Base-by-base conservation (phyloP, 768 basidiomycete species). In the Leccinum pellstonianum region DNA sequence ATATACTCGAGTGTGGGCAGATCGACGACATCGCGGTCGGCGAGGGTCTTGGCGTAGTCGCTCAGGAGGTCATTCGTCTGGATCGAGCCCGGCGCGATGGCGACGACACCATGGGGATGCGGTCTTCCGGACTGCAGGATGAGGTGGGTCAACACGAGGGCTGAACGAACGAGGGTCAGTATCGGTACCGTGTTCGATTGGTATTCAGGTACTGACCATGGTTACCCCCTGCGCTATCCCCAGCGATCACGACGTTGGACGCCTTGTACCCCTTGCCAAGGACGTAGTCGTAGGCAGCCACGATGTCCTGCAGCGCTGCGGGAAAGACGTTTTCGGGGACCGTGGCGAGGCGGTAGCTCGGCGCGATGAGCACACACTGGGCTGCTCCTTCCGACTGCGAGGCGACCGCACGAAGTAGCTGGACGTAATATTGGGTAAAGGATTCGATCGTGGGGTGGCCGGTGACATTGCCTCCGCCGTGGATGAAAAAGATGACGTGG, bases 101-200 rank as follows among this genome's bases (percentile, higher is more conserved):
- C 74, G 27, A 83, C 74, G 62, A 91, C 73, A 62, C 88, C 84
- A 0, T 72, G 69, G 47, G 84, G 83, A 41, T 87, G 74, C 2
- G 75, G 74, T 49, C 74, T 43, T 67, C 15, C 82, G 19, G 85
- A 84, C 73, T 89, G 86, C 59, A 79, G 74, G 49, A 83, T 69
- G 19, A 73, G 65, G 38, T 71, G 70, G 4, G 71, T 62, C 43
- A 71, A 43, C 3, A 71, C 58, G 12, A 71, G 1, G 33, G 71
- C 71, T 67, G 41, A 8, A 4, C 8, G 19, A 17, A 37, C 10
- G 14, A 19, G 21, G 14, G 14, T n/a, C 21, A 19, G 4, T 3
- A 33, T 37, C 33, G 7, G 1, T 33, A 29, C 7, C 29, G 8
- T 31, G 21, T 15, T 29, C n/a, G n/a, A 25, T 31, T 52, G 1